Evolutionary conservation across 2,329 filamentous ascomycete species (phyloP).

Genomic region (Ophiocordyceps robertsii): DNA sequence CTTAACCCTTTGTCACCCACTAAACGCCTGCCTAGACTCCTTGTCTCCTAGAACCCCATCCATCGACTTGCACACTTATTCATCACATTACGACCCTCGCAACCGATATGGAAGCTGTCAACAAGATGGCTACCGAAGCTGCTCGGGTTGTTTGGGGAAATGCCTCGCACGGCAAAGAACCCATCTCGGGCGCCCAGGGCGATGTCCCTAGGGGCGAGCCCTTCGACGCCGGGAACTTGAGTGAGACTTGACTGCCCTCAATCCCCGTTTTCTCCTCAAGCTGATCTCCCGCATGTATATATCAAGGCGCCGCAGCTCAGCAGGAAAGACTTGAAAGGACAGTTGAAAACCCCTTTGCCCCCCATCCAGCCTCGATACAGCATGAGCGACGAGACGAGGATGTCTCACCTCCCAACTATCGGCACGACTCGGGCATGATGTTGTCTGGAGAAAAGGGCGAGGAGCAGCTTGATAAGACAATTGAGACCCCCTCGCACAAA

Average conservation of each 20-base stretch:
- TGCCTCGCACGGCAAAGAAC: slow-evolving; percentile 39
- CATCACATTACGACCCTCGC: background rate
- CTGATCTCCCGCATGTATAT: background rate
- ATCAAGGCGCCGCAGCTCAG: slow-evolving; percentile 2
- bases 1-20: too few relatives aligned
- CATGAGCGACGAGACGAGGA: too few relatives aligned
- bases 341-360: too few relatives aligned
- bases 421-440: too few relatives aligned
- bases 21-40: background rate
- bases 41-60: background rate
- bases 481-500: too few relatives aligned
- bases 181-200: slow-evolving; percentile 57
- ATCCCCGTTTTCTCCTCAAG: background rate
- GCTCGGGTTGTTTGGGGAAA: slow-evolving; percentile 30
- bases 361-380: too few relatives aligned
- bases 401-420: too few relatives aligned
- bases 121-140: slow-evolving; percentile 31
- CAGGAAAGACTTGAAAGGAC: background rate
- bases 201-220: slow-evolving; percentile 56
- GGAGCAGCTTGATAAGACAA: too few relatives aligned
- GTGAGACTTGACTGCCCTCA: slow-evolving; percentile 17
- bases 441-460: too few relatives aligned
- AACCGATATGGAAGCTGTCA: slow-evolving; percentile 48
- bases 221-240: slow-evolving; percentile 66
- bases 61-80: background rate